phyloP scores from a whole-genome alignment of 805 yeast species.

The Komagataella ulmi region DNA sequence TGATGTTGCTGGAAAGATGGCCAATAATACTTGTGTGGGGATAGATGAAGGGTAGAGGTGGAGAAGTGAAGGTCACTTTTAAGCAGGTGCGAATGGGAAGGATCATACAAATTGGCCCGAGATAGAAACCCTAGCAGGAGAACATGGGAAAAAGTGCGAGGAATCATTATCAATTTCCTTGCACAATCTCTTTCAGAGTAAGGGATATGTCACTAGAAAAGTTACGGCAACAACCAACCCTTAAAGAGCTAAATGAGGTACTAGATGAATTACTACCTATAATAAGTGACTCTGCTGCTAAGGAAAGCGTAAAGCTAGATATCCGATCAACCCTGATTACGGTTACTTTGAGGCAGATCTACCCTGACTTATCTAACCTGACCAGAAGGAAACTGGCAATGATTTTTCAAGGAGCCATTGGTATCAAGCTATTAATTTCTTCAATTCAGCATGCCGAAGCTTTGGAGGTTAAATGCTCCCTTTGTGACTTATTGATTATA shows the following conservation, averaged over 20 bases:
- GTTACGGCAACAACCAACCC: not conserved
- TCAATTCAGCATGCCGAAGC: not conserved
- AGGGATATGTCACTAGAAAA: not conserved
- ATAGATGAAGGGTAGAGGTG: not conserved
- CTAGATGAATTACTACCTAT: not conserved
- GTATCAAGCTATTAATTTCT: not conserved
- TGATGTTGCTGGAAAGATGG: not conserved
- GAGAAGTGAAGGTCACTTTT: not conserved
- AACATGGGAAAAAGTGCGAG: not conserved
- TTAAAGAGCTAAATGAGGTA: not conserved
- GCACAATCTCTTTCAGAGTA: not conserved
- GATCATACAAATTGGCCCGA: not conserved
- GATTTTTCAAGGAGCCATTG: not conserved
- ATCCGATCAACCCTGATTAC: not conserved
- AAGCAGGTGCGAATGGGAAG: not conserved
- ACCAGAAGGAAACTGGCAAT: not conserved
- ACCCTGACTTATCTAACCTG: not conserved
- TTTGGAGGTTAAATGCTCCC: not conserved
- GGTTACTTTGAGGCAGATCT: not conserved
- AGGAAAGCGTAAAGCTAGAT: not conserved
- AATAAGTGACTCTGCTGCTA: not conserved
- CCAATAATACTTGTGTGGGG: not conserved
- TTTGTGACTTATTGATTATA: not conserved
- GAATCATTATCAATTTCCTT: not conserved
- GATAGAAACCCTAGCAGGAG: not conserved